phyloP scores from a whole-genome alignment of 2,329 filamentous ascomycete species.

The Fusarium lateritium region DNA sequence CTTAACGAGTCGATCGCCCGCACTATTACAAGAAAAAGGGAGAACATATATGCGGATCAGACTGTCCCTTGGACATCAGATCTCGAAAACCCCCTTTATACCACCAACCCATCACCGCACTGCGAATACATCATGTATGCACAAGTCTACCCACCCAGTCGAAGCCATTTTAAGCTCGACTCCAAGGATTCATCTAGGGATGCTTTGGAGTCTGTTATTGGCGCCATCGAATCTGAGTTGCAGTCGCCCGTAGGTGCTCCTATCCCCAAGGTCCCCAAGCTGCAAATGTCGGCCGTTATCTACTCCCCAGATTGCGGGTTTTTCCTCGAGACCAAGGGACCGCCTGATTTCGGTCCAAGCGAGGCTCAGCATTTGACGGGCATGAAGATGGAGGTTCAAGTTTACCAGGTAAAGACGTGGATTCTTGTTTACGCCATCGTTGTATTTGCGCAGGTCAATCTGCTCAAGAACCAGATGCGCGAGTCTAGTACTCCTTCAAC shows the following conservation, averaged over 20 bases:
- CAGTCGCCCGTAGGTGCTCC: conserved; percentile 73
- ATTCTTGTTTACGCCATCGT: conserved; percentile 69
- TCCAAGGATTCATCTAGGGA: conserved; percentile 52
- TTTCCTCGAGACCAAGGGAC: conserved; percentile 75
- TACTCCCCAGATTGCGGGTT: conserved; percentile 79
- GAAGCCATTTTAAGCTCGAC: conserved; percentile 53
- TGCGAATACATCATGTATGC: conserved; percentile 93
- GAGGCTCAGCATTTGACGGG: conserved; percentile 71
- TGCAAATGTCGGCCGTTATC: conserved; percentile 74
- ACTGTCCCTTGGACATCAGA: conserved; percentile 84
- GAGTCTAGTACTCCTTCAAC: conserved; percentile 78
- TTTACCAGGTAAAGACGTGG: conserved; percentile 71
- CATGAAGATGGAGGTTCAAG: conserved; percentile 72
- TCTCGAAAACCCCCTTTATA: conserved; percentile 72
- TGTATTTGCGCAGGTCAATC: conserved; percentile 72
- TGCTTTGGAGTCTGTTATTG: conserved; percentile 57
- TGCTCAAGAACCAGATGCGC: conserved; percentile 75
- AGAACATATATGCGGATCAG: conserved; percentile 66
- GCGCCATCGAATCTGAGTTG: conserved; percentile 74
- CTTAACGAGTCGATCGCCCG: conserved; percentile 81
- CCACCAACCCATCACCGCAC: conserved; percentile 73
- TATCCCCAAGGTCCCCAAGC: conserved; percentile 65
- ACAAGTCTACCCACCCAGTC: conserved; percentile 76
- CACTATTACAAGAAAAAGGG: conserved; percentile 76
- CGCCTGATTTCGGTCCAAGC: conserved; percentile 66